A percentile compares a stretch with the other conserved stretches of the same genome.
phyloP scores from a whole-genome alignment of 495 filamentous ascomycete genomes.

The Pseudevernia furfuracea region DNA sequence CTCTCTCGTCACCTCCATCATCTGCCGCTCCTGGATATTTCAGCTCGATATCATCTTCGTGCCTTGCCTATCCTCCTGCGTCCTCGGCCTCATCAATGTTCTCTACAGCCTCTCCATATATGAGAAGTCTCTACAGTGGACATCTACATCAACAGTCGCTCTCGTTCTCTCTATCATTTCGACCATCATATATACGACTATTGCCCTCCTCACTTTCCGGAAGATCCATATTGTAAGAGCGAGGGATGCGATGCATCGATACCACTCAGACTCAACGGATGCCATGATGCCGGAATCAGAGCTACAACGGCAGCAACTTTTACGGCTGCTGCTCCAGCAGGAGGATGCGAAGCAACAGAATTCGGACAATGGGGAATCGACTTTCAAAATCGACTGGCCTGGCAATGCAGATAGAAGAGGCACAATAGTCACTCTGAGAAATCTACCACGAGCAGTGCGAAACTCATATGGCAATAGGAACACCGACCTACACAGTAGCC shows the following conservation, averaged over 20 bases:
- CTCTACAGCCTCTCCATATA: constrained; percentile 17
- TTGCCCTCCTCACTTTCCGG: constrained; percentile 24
- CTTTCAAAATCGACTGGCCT: constrained; percentile 21
- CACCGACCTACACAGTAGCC: constrained; percentile 6
- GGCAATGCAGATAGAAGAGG: constrained; percentile 10
- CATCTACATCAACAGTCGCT: constrained; percentile 12
- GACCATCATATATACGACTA: constrained; percentile 16
- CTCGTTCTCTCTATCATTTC: constrained; percentile 20
- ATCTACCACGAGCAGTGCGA: constrained; percentile 8
- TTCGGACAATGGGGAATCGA: constrained; percentile 17
- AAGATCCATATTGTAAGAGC: constrained; percentile 23
- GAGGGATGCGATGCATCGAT: constrained; percentile 25
- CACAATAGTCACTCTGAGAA: constrained; percentile 16
- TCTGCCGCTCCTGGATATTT: constrained; percentile 25
- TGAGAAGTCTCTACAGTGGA: constrained; percentile 10
- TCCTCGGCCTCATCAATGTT: constrained; percentile 24
- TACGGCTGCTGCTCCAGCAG: constrained; percentile 23
- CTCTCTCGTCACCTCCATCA: constrained; percentile 13
- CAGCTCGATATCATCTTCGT: constrained; percentile 25
- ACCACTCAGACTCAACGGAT: constrained; percentile 15
- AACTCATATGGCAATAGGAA: constrained; percentile 10
- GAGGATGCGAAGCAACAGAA: constrained; percentile 14
- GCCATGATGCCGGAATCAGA: constrained; percentile 26
- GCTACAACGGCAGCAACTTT: constrained; percentile 24
- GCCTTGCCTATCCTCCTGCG: constrained; percentile 23